These are phyloP conservation scores for Rhynchosporium graminicola DNA, from an alignment of 2,329 filamentous ascomycete species.

Conservation along the genomic window DNA sequence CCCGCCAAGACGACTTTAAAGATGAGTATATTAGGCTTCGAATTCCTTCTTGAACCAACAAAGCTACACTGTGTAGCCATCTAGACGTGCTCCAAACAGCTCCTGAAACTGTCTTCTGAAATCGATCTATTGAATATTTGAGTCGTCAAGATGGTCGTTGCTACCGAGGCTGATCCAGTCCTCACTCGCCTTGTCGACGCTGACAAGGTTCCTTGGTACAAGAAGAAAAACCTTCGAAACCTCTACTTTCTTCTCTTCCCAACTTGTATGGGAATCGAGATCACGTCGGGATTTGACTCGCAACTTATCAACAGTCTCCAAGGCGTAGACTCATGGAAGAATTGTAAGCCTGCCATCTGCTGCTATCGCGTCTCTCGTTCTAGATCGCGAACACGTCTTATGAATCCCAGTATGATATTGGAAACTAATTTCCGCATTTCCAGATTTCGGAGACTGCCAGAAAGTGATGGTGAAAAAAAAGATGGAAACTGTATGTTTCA, in stretches of 20 bases:
- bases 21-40: not conserved
- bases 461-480: not conserved
- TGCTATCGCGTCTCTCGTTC: not conserved
- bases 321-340: constrained; percentile 40
- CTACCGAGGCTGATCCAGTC: constrained; percentile 39
- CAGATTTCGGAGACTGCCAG: constrained; percentile 5
- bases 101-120: not conserved
- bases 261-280: constrained; percentile 55
- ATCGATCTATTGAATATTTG: not conserved
- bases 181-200: constrained; percentile 45
- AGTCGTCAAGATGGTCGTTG: constrained; percentile 1
- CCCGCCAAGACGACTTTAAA: not conserved
- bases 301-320: constrained; percentile 51
- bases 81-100: not conserved
- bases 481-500: not conserved
- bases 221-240: constrained; percentile 42
- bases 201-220: constrained; percentile 45
- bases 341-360: constrained; percentile 27
- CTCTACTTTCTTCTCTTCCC: constrained; percentile 47
- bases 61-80: not conserved
- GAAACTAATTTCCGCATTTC: too few species aligned
- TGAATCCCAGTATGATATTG: too few species aligned
- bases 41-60: not conserved
- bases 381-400: too few species aligned
- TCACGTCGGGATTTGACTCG: constrained; percentile 56